These are phyloP conservation scores for Rutstroemia sp. DNA, from an alignment of 2,329 filamentous ascomycete species.

Conservation along the genomic window DNA sequence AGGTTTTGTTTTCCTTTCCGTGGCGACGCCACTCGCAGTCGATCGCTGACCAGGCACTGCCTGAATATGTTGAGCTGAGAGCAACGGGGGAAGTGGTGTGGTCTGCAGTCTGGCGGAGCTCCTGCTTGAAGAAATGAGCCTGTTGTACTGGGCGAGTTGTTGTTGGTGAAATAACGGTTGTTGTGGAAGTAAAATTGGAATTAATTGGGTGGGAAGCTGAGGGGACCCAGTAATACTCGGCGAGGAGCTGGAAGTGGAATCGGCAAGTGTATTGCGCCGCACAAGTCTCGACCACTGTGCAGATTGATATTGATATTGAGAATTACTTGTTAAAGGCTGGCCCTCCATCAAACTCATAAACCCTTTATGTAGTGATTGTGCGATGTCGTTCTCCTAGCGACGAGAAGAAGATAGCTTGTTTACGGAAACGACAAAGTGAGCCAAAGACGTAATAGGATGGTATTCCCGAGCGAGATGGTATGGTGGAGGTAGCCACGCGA, in stretches of 20 bases:
- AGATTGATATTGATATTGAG: slow-evolving; percentile 32
- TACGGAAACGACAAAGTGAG: neutral
- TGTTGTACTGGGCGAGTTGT: slow-evolving; percentile 58
- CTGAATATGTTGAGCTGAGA: slow-evolving; percentile 50
- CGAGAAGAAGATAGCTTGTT: neutral
- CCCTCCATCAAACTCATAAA: slow-evolving; percentile 31
- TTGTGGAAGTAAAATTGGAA: slow-evolving; percentile 51
- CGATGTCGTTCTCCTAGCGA: neutral
- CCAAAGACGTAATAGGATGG: neutral
- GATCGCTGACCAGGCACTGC: slow-evolving; percentile 43
- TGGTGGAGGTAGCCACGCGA: slow-evolving; percentile 7
- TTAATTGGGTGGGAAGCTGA: slow-evolving; percentile 39
- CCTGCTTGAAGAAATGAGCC: slow-evolving; percentile 48
- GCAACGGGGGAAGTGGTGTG: slow-evolving; percentile 45
- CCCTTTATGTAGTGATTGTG: slow-evolving; percentile 12
- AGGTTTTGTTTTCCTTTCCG: slow-evolving; percentile 35
- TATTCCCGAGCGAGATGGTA: neutral
- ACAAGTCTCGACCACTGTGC: slow-evolving; percentile 31
- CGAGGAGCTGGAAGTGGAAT: slow-evolving; percentile 18
- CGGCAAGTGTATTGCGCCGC: slow-evolving; percentile 28
- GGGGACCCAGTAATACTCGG: slow-evolving; percentile 23
- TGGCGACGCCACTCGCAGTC: slow-evolving; percentile 41
- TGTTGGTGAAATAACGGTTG: slow-evolving; percentile 53
- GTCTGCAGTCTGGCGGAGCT: slow-evolving; percentile 44
- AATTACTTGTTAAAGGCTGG: slow-evolving; percentile 26